phyloP scores from a whole-genome alignment of 2,329 filamentous ascomycete genomes.

The Sarocladiaceae sp. region DNA sequence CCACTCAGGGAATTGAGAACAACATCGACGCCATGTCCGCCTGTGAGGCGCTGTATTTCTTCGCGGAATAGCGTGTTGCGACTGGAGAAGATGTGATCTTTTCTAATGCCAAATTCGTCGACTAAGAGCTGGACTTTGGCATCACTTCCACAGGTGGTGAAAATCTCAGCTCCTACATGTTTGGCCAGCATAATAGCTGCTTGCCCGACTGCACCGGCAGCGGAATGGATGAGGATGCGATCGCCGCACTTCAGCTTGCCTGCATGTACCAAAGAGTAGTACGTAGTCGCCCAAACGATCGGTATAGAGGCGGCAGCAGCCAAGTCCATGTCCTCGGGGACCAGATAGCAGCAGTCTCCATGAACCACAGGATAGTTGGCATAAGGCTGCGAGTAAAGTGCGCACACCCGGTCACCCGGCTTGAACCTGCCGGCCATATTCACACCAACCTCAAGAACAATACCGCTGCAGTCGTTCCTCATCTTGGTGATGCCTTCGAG shows the following conservation, averaged over 20 bases:
- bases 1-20: slow-evolving; percentile 25
- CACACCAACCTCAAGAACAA: slow-evolving; percentile 15
- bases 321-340: slow-evolving; percentile 12
- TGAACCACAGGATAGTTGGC: slow-evolving; percentile 12
- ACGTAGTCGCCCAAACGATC: slow-evolving; percentile 11
- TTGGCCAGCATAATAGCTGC: slow-evolving; percentile 19
- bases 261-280: slow-evolving; percentile 8
- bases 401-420: slow-evolving; percentile 16
- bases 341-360: slow-evolving; percentile 11
- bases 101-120: slow-evolving; percentile 18
- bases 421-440: slow-evolving; percentile 13
- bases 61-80: slow-evolving; percentile 19
- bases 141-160: slow-evolving; percentile 19
- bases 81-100: slow-evolving; percentile 22
- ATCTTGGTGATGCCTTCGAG: slow-evolving; percentile 2
- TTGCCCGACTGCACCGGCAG: slow-evolving; percentile 21
- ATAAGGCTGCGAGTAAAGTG: slow-evolving; percentile 14
- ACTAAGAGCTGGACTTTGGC: slow-evolving; percentile 20
- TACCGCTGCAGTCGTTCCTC: slow-evolving; percentile 16
- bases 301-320: slow-evolving; percentile 20
- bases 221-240: slow-evolving; percentile 23
- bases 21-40: slow-evolving; percentile 24
- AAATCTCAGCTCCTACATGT: slow-evolving; percentile 17
- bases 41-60: slow-evolving; percentile 19
- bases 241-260: slow-evolving; percentile 24